Percentiles rank a stretch among this genome's conserved stretches.
Evolutionary conservation across 768 basidiomycete species (phyloP).

Genomic region (Naganishia friedmannii): DNA sequence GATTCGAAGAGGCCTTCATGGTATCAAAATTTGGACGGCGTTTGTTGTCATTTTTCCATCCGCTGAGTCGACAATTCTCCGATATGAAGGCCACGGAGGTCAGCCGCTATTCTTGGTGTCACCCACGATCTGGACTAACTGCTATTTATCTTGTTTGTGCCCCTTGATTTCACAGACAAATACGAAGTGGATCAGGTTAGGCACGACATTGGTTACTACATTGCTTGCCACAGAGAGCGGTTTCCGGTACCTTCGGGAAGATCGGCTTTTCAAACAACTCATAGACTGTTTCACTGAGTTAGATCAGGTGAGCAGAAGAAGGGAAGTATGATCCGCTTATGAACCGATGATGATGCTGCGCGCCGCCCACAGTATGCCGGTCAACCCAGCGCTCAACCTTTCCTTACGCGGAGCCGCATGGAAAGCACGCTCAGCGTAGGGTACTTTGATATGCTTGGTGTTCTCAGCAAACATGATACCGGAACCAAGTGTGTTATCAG

Average conservation of each 20-base stretch:
- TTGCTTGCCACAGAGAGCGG: constrained; percentile 81
- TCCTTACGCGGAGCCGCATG: constrained; percentile 77
- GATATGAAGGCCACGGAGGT: constrained; percentile 72
- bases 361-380: constrained; percentile 33
- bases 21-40: constrained; percentile 83
- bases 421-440: constrained; percentile 80
- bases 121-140: neutral
- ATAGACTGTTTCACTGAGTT: constrained; percentile 84
- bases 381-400: constrained; percentile 36
- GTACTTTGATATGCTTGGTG: constrained; percentile 93
- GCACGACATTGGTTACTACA: constrained; percentile 75
- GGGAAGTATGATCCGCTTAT: neutral
- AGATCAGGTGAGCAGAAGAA: constrained; percentile 67
- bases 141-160: neutral
- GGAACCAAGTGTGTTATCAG: constrained; percentile 71
- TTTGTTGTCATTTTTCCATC: constrained; percentile 90
- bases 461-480: constrained; percentile 78
- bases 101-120: constrained; percentile 10
- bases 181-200: constrained; percentile 78
- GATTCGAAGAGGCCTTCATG: constrained; percentile 91
- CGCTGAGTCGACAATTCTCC: constrained; percentile 78
- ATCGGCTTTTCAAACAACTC: constrained; percentile 78
- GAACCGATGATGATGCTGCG: neutral
- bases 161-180: constrained; percentile 59
- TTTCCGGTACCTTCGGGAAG: constrained; percentile 76